These are phyloP conservation scores for Tetracentron sinense DNA, from an alignment of 164 flowering plant species.

Conservation along the genomic window DNA sequence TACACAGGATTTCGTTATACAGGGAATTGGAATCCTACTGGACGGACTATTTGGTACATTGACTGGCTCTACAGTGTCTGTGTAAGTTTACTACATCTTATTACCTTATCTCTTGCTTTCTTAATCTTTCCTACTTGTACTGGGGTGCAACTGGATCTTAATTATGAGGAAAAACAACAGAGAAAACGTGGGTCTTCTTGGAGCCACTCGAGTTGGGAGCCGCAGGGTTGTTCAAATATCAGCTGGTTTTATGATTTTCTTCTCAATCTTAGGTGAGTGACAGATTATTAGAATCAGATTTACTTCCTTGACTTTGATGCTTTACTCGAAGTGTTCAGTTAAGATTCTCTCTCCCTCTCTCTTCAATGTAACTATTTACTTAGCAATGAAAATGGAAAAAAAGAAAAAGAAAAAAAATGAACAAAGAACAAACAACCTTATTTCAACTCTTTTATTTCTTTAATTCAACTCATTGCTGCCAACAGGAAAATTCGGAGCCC, in stretches of 20 bases:
- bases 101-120: background rate
- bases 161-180: constrained; percentile 26
- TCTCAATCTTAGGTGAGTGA: constrained; percentile 61
- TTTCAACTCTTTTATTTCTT: background rate
- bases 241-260: constrained; percentile 84
- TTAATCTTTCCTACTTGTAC: background rate
- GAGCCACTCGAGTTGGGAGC: constrained; percentile 78
- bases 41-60: constrained; percentile 88
- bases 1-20: constrained; percentile 10
- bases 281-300: constrained; percentile 6
- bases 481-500: constrained; percentile 95
- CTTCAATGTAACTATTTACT: background rate
- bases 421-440: too few species aligned
- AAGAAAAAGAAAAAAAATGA: background rate
- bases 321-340: background rate
- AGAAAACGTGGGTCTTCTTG: constrained; percentile 74
- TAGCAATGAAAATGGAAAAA: too few species aligned
- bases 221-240: constrained; percentile 77
- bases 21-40: constrained; percentile 86
- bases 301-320: background rate
- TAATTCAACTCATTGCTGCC: background rate
- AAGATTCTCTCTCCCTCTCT: background rate
- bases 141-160: background rate
- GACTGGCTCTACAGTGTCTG: constrained; percentile 86
- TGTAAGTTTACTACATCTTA: constrained; percentile 45